Percentiles rank a stretch among this genome's conserved stretches.
Evolutionary conservation across 1,139 yeast genomes (phyloP).

Genomic region (Diutina rugosa): DNA sequence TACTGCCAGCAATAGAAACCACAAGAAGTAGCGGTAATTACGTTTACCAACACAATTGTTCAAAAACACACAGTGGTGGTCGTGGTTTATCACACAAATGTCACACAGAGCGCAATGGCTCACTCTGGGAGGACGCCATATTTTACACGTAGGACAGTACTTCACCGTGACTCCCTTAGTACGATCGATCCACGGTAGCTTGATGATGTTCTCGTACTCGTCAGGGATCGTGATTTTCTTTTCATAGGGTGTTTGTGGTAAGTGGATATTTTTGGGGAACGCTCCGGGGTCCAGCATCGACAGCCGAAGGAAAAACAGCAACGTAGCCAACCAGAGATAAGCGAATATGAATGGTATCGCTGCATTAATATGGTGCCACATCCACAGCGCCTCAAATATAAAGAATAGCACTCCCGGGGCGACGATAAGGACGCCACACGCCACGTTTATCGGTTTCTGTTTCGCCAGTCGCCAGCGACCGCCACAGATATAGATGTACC

Average conservation of each 20-base stretch:
- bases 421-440: constrained; percentile 21
- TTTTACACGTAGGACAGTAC: constrained; percentile 32
- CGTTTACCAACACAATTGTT: constrained; percentile 29
- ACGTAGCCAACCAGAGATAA: constrained; percentile 41
- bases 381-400: constrained; percentile 37
- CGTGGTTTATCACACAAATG: constrained; percentile 29
- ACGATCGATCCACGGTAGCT: constrained; percentile 32
- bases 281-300: constrained; percentile 60
- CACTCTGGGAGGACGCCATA: constrained; percentile 34
- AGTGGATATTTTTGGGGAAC: constrained; percentile 56
- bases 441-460: constrained; percentile 20
- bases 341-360: constrained; percentile 43
- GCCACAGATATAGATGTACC: constrained; percentile 42
- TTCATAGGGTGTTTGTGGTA: constrained; percentile 15
- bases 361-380: constrained; percentile 46
- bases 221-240: constrained; percentile 28
- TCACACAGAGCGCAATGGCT: constrained; percentile 33
- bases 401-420: constrained; percentile 37
- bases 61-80: constrained; percentile 28
- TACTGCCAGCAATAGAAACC: constrained; percentile 20
- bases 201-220: constrained; percentile 47
- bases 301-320: constrained; percentile 37
- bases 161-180: constrained; percentile 25
- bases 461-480: constrained; percentile 43
- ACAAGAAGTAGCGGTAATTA: constrained; percentile 23